Evolutionary conservation across 2,329 filamentous ascomycete species (phyloP), one percentile per base, ranked within the genome.

Genomic region (Balansia obtecta): DNA sequence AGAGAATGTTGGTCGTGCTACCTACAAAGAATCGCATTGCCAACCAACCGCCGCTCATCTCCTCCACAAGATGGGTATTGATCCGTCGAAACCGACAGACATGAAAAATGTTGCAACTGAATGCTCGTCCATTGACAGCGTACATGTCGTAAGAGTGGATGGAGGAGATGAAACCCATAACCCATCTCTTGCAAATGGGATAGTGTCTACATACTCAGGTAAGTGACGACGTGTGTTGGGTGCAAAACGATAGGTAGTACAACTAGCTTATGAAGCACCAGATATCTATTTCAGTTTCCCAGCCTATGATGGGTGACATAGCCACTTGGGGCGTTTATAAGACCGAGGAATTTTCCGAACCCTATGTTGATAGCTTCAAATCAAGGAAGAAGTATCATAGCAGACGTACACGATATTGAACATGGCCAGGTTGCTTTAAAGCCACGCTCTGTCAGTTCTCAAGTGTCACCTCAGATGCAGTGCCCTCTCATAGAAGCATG

Each of bases 231-330:
- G 2, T 37, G 34, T 9, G 15, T 37, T 37, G 15, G 5, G 15
- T 27, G 27, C 7, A 12, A 12, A 37, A 11, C 34, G 34, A 15
- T 37, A 37, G 34, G 15, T 15, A 37, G 34, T 27, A 6, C 34
- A n/a, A 40, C 30, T 47, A 37, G 34, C 34, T 37, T 37, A 37
- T 37, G 15, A 15, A 37, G 2, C 34, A 47, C 16, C n/a, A 18
- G 16, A 46, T n/a, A 46, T 5, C 8, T 87, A 87, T 65, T 82
- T 85, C 61, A 86, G 83, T 69, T 87, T 87, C 62, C 83, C 83
- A 15, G 83, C 77, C 63, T 86, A 86, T 64, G 83, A 87, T 59
- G 75, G 80, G 12, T 20, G 40, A 42, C 7, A 27, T 27, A 8
- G 27, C 27, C 27, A 27, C 2, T 27, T 27, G 27, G 8, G 27